Conservation (phyloP, 2,329 filamentous ascomycete genomes). For the Blumeria graminis region DNA sequence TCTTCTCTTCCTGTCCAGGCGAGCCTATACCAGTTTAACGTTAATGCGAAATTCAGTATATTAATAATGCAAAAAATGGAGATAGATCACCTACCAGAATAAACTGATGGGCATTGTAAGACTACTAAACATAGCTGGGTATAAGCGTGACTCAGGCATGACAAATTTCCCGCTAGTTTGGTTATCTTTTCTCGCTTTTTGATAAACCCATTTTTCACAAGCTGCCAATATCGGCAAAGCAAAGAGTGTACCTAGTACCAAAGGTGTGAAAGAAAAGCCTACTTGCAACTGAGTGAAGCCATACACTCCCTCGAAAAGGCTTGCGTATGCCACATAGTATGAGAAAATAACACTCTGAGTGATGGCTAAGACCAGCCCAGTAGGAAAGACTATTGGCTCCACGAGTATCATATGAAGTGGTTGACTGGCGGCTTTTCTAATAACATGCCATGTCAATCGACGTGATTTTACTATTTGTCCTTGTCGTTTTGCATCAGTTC, state of each 20-base stretch:
- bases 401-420: constrained; percentile 5
- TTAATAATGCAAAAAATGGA: neutral
- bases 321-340: constrained; percentile 5
- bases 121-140: constrained; percentile 5
- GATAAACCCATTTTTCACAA: constrained; percentile 5
- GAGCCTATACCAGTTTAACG: neutral
- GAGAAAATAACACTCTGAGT: constrained; percentile 5
- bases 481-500: constrained; percentile 1
- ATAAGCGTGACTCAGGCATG: constrained; percentile 4
- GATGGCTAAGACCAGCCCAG: constrained; percentile 2
- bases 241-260: constrained; percentile 3
- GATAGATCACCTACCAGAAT: constrained; percentile 2
- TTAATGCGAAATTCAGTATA: neutral
- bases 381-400: constrained; percentile 5
- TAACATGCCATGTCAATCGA: neutral
- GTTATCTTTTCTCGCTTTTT: constrained; percentile 3
- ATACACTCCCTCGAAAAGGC: constrained; percentile 4
- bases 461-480: neutral
- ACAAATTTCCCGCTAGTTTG: constrained; percentile 1
- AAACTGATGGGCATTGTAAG: constrained; percentile 3
- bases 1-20: constrained; percentile 3
- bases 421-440: constrained; percentile 1
- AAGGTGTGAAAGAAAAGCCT: constrained; percentile 4
- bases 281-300: constrained; percentile 5
- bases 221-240: constrained; percentile 2